Conservation (phyloP, 352 stramenopile genomes). For the Phytophthora kernoviae region DNA sequence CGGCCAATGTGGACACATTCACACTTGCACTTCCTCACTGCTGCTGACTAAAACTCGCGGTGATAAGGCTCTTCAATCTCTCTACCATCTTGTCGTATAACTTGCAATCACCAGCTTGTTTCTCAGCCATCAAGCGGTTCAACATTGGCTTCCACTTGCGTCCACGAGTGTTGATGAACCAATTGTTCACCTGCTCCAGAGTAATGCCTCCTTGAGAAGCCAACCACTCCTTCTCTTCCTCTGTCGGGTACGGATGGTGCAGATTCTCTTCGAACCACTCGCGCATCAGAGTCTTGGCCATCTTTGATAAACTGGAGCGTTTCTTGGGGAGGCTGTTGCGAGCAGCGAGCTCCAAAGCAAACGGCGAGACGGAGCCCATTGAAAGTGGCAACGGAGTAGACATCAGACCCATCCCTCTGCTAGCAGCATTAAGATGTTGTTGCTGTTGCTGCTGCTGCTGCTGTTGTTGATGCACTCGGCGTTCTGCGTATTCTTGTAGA, state of each 20-base stretch:
- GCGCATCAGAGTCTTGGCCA: constrained; percentile 73
- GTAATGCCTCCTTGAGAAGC: constrained; percentile 73
- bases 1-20: not conserved
- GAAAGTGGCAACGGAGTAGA: constrained; percentile 24
- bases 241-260: constrained; percentile 84
- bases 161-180: constrained; percentile 88
- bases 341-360: constrained; percentile 40
- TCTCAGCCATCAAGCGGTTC: constrained; percentile 69
- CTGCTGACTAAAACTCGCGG: constrained; percentile 31
- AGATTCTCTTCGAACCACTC: constrained; percentile 86
- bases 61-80: constrained; percentile 80
- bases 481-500: constrained; percentile 42
- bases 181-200: constrained; percentile 89
- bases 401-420: constrained; percentile 1
- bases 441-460: constrained; percentile 3
- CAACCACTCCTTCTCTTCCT: constrained; percentile 83
- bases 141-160: constrained; percentile 90
- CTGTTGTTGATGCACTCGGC: constrained; percentile 30
- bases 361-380: constrained; percentile 31
- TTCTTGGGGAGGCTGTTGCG: constrained; percentile 59
- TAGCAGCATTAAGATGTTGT: too few relatives aligned
- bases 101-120: constrained; percentile 58
- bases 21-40: constrained; percentile 5
- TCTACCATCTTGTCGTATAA: constrained; percentile 82
- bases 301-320: constrained; percentile 76